These are phyloP conservation scores for Rugonectria rugulosa DNA, from an alignment of 2,329 filamentous ascomycete genomes.

Conservation along the genomic window DNA sequence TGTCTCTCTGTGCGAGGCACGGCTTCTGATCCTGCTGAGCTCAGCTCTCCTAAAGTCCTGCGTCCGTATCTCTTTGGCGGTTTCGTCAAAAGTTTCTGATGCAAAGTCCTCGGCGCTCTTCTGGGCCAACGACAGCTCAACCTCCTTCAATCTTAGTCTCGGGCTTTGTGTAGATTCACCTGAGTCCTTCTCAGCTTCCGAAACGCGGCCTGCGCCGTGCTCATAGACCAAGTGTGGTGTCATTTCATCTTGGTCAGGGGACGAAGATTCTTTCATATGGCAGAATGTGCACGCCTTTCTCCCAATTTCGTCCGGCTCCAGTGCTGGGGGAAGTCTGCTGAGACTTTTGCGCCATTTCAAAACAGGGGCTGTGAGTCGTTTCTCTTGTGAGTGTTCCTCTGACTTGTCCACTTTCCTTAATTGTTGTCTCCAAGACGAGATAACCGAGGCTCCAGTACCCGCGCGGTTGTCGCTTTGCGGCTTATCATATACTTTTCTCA, in stretches of 20 bases:
- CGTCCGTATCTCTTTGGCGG: constrained; percentile 5
- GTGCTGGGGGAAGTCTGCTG: constrained; percentile 27
- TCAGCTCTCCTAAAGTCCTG: constrained; percentile 3
- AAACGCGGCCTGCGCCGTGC: not conserved
- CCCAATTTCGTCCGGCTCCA: constrained; percentile 20
- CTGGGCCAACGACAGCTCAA: constrained; percentile 40
- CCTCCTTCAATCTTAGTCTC: constrained; percentile 37
- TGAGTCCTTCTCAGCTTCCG: not conserved
- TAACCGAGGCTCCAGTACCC: constrained; percentile 13
- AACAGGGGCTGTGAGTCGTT: constrained; percentile 23
- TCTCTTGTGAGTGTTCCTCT: constrained; percentile 22
- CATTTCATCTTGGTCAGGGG: constrained; percentile 10
- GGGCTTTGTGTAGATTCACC: constrained; percentile 16
- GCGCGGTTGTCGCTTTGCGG: constrained; percentile 5
- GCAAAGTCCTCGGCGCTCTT: constrained; percentile 31
- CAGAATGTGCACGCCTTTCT: constrained; percentile 33
- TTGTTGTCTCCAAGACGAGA: constrained; percentile 35
- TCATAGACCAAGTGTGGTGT: constrained; percentile 6
- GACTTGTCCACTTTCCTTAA: constrained; percentile 34
- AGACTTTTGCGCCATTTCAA: constrained; percentile 34
- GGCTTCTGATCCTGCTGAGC: constrained; percentile 9
- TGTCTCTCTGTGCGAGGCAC: constrained; percentile 14
- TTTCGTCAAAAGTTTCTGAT: constrained; percentile 7
- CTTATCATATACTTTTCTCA: constrained; percentile 17
- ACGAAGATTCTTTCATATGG: constrained; percentile 29